Evolutionary conservation across 2,329 filamentous ascomycete genomes (phyloP).

Genomic region (Colletotrichum abscissum): DNA sequence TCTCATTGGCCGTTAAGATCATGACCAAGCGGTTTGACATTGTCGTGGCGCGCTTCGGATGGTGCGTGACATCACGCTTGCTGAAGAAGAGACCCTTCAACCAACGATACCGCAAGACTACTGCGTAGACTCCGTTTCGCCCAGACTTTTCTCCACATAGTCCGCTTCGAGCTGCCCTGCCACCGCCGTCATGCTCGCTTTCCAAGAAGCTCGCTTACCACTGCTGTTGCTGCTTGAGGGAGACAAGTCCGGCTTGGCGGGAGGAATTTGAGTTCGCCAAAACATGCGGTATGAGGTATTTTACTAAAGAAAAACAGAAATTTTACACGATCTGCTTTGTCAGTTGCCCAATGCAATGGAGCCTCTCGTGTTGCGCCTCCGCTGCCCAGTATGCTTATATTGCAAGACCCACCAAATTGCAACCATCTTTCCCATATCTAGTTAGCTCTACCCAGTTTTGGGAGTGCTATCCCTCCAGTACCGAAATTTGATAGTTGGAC

Average conservation of each 20-base stretch:
- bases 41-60: not conserved
- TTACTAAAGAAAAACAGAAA: not conserved
- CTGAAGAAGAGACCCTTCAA: not conserved
- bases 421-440: not conserved
- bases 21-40: not conserved
- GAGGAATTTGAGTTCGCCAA: not conserved
- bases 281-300: constrained; percentile 21
- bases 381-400: constrained; percentile 7
- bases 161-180: not conserved
- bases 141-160: not conserved
- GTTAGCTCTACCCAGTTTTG: not conserved
- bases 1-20: not conserved
- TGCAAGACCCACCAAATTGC: not conserved
- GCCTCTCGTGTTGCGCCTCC: not conserved
- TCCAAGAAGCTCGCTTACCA: not conserved
- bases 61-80: not conserved
- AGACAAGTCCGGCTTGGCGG: not conserved
- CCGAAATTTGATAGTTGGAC: not conserved
- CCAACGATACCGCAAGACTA: not conserved
- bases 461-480: not conserved
- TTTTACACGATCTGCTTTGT: not conserved
- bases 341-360: not conserved
- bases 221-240: not conserved
- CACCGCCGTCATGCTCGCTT: not conserved
- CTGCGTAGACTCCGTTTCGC: not conserved